These are phyloP conservation scores for Lachnellula arida DNA, from an alignment of 2,329 filamentous ascomycete genomes.

Conservation along the genomic window DNA sequence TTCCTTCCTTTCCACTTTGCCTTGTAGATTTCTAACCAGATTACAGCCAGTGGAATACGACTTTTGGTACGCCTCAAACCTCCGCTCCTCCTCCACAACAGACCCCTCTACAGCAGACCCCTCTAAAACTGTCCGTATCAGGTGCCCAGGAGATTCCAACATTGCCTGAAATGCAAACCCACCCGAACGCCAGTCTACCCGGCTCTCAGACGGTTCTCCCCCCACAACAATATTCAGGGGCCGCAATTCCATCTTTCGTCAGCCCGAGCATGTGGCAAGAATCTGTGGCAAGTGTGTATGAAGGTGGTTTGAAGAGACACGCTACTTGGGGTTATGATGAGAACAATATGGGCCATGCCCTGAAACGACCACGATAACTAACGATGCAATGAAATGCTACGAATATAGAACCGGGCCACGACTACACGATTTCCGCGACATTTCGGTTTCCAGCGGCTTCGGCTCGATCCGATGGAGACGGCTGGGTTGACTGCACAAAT, in stretches of 20 bases:
- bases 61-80: slow-evolving; percentile 63
- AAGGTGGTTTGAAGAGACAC: slow-evolving; percentile 56
- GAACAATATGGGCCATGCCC: slow-evolving; percentile 17
- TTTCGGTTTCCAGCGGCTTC: neutral
- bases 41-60: slow-evolving; percentile 85
- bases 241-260: slow-evolving; percentile 55
- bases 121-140: slow-evolving; percentile 33
- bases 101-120: slow-evolving; percentile 25
- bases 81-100: slow-evolving; percentile 29
- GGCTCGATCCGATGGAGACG: neutral
- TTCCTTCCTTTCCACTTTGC: neutral
- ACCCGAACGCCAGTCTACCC: slow-evolving; percentile 42
- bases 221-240: slow-evolving; percentile 48
- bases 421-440: neutral
- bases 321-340: slow-evolving; percentile 44
- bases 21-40: slow-evolving; percentile 25
- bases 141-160: slow-evolving; percentile 46
- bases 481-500: neutral
- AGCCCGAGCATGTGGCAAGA: slow-evolving; percentile 72
- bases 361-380: slow-evolving; percentile 26
- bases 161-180: slow-evolving; percentile 42
- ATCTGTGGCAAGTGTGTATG: slow-evolving; percentile 64
- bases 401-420: neutral
- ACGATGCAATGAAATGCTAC: neutral
- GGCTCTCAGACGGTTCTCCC: slow-evolving; percentile 42